A percentile compares a stretch with the other conserved stretches of the same genome.
Conservation (phyloP, 2,329 filamentous ascomycete genomes). For the Ophiosphaerella herpotricha region DNA sequence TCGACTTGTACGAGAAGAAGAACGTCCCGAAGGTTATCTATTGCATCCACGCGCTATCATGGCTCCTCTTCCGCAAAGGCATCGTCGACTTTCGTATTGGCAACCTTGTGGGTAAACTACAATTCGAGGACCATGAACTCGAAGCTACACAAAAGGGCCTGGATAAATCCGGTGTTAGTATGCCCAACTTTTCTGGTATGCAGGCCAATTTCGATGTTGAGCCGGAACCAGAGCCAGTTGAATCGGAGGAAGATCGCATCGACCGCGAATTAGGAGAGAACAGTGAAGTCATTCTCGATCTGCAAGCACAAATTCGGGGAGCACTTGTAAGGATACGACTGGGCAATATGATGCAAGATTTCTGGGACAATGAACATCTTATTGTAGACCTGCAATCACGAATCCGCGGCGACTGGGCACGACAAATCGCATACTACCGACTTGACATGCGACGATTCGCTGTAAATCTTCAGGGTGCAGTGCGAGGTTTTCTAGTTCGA, state of each 20-base stretch:
- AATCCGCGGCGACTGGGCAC: constrained; percentile 83
- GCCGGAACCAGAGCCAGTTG: constrained; percentile 73
- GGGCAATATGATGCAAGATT: constrained; percentile 79
- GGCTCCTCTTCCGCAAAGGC: constrained; percentile 93
- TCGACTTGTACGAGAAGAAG: constrained; percentile 98
- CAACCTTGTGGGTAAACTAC: constrained; percentile 92
- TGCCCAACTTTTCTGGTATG: constrained; percentile 99
- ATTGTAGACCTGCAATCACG: constrained; percentile 83
- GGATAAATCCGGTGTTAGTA: constrained; percentile 90
- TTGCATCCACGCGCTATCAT: constrained; percentile 95
- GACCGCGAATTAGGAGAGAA: constrained; percentile 80
- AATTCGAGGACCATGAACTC: constrained; percentile 96
- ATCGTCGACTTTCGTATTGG: constrained; percentile 96
- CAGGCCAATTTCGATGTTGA: constrained; percentile 92
- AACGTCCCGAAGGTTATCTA: constrained; percentile 99
- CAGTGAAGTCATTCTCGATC: constrained; percentile 71
- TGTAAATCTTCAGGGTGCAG: constrained; percentile 75
- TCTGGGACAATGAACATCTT: constrained; percentile 84
- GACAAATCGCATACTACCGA: constrained; percentile 81
- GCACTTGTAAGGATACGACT: constrained; percentile 77
- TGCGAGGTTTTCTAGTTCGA: constrained; percentile 76
- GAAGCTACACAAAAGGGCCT: constrained; percentile 97
- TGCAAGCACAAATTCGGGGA: constrained; percentile 86
- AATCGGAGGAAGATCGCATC: constrained; percentile 88
- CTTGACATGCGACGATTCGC: constrained; percentile 83